Conservation (phyloP, 2,329 filamentous ascomycete genomes). For the Talaromyces sp. region DNA sequence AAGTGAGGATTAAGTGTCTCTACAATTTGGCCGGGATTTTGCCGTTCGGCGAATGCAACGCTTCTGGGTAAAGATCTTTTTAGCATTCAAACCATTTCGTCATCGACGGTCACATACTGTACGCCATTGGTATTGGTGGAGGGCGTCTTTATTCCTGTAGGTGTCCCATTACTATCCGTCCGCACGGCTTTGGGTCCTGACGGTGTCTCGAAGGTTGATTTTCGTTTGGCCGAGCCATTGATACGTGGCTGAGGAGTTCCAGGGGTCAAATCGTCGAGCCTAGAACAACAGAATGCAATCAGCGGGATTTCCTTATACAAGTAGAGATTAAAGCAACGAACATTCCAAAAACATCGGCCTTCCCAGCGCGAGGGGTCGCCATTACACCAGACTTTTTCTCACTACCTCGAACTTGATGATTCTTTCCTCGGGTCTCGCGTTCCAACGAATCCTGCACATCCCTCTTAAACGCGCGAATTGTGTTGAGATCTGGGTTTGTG, state of each 20-base stretch:
- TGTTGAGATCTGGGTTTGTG: conserved; percentile 65
- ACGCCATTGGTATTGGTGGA: conserved; percentile 32
- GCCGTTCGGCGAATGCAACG: conserved; percentile 70
- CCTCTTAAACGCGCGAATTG: conserved; percentile 75
- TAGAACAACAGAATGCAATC: conserved; percentile 25
- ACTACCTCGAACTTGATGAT: conserved; percentile 56
- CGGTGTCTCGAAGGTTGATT: conserved; percentile 50
- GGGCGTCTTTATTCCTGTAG: conserved; percentile 42
- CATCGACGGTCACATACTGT: conserved; percentile 36
- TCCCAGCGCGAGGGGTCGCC: conserved; percentile 57
- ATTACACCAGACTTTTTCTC: conserved; percentile 59
- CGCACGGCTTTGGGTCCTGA: conserved; percentile 40
- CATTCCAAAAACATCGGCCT: conserved; percentile 79
- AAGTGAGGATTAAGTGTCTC: conserved; percentile 81
- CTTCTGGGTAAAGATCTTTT: conserved; percentile 39
- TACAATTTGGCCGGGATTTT: conserved; percentile 73
- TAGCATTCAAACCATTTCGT: conserved; percentile 3
- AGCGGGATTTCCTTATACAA: background rate
- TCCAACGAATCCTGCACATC: conserved; percentile 81
- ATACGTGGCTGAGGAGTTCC: conserved; percentile 50
- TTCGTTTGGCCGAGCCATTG: conserved; percentile 51
- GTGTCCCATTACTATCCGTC: conserved; percentile 50
- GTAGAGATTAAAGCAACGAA: conserved; percentile 32
- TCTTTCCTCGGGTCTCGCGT: conserved; percentile 65
- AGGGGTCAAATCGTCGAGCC: conserved; percentile 65